Evolutionary conservation across 768 basidiomycete species (phyloP).

Genomic region (Pilatotrama ljubarskyi): DNA sequence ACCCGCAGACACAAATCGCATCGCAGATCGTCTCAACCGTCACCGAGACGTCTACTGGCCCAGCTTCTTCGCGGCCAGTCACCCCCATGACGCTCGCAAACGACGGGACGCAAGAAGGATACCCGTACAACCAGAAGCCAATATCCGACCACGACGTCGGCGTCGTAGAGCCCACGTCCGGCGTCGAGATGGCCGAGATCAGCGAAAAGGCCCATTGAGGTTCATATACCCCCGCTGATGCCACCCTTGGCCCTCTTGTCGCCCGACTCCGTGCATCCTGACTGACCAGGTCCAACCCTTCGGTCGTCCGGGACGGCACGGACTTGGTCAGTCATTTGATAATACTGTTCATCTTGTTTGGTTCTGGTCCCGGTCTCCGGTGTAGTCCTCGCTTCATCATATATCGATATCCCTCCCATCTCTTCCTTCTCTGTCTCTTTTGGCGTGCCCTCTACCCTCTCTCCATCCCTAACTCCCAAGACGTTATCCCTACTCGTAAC

Average conservation of each 20-base stretch:
- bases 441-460: not conserved
- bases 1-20: slow-evolving; percentile 71
- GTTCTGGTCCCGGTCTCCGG: slow-evolving; percentile 4
- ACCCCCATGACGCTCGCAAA: slow-evolving; percentile 49
- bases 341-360: slow-evolving; percentile 19
- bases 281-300: not conserved
- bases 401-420: slow-evolving; percentile 15
- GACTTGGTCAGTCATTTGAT: slow-evolving; percentile 9
- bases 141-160: slow-evolving; percentile 17
- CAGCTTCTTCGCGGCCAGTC: slow-evolving; percentile 70
- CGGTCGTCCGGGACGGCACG: not conserved
- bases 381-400: slow-evolving; percentile 21
- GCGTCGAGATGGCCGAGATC: slow-evolving; percentile 20
- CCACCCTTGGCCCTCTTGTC: not conserved
- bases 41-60: slow-evolving; percentile 74
- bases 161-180: slow-evolving; percentile 9
- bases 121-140: slow-evolving; percentile 26
- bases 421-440: slow-evolving; percentile 4
- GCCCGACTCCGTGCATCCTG: not conserved
- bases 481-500: slow-evolving; percentile 7
- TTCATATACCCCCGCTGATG: slow-evolving; percentile 7
- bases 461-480: not conserved
- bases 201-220: slow-evolving; percentile 20
- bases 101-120: slow-evolving; percentile 25
- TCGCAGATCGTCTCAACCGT: slow-evolving; percentile 59